Evolutionary conservation across 2,329 filamentous ascomycete genomes (phyloP).

Genomic region (Talaromyces sp.): DNA sequence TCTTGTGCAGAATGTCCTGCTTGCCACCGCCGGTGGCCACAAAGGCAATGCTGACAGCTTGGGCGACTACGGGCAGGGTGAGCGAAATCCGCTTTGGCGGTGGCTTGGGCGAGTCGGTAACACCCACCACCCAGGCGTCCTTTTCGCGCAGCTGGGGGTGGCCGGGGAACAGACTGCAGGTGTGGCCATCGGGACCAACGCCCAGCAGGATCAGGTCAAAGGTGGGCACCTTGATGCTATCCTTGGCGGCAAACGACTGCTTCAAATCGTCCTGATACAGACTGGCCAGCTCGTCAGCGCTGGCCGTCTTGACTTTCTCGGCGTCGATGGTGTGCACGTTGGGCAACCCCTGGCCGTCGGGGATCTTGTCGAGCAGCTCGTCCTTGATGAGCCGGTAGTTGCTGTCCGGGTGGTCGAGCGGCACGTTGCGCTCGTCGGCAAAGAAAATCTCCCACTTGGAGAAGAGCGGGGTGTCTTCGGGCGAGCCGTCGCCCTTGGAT

Average conservation of each 20-base stretch:
- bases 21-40: constrained; percentile 86
- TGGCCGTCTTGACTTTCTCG: constrained; percentile 62
- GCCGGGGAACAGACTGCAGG: constrained; percentile 90
- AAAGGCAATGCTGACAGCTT: constrained; percentile 81
- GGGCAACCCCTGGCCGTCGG: constrained; percentile 59
- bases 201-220: constrained; percentile 93
- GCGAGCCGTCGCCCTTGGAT: constrained; percentile 42
- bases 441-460: constrained; percentile 97
- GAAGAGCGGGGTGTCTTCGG: constrained; percentile 65
- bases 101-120: constrained; percentile 91
- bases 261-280: constrained; percentile 88
- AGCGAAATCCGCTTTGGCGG: constrained; percentile 87
- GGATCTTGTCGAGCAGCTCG: constrained; percentile 85
- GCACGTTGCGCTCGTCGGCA: constrained; percentile 92
- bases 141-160: constrained; percentile 81
- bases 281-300: constrained; percentile 88
- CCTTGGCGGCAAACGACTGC: constrained; percentile 77
- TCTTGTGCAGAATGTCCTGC: constrained; percentile 85
- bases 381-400: constrained; percentile 86
- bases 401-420: constrained; percentile 85
- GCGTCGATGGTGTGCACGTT: constrained; percentile 74
- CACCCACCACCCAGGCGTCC: constrained; percentile 86
- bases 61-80: constrained; percentile 82
- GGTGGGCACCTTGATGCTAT: constrained; percentile 89
- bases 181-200: constrained; percentile 93